Evolutionary conservation across 1,284 basidiomycete species (phyloP), one percentile per base, ranked within the genome.

Genomic region (Ganoderma lucidum): DNA sequence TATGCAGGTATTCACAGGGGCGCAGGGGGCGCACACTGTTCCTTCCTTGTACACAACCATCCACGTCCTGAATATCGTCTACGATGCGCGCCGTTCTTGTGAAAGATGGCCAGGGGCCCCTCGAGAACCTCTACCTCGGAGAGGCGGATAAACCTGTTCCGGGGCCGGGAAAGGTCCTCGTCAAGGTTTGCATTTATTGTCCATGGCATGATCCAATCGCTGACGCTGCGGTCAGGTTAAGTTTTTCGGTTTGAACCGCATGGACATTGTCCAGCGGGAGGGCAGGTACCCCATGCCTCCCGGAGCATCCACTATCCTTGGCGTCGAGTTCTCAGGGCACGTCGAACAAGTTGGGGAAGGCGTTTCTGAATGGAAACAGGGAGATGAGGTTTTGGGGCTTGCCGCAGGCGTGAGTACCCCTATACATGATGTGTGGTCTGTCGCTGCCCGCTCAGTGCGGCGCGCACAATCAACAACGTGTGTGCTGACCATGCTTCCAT

Each of bases 361-460:
- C 32, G 87, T 87, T 32, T 79, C 81, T 9, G 81, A 83, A 59
- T 96, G 90, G 89, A 87, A 90, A 76, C 80, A 87, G 23, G 93
- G 92, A 10, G 94, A 98, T 73, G 93, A 95, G 78, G 97, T 98
- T 2, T 88, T 96, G 71, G 97, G 96, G 15, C 87, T 99, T 4
- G 84, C 90, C 0, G 86, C 83, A 44, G 92, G 91, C 9, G 90
- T 91, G 75, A 75, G 88, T 79, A 9, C 35, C 53, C 15, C 0
- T 6, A 19, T 8, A 32, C 53, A 35, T 56, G 53, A 19, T 19
- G 17, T 17, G 30, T 19, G 6, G 30, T 30, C 56, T 58, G n/a
- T 19, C 37, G 2, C 17, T 37, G 1, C 17, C 15, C 59, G 2
- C 39, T 42, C n/a, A 15, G 8, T 15, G 19, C 12, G 37, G 9